Evolutionary conservation across 495 filamentous ascomycete genomes (phyloP).

Genomic region (Podospora comata): DNA sequence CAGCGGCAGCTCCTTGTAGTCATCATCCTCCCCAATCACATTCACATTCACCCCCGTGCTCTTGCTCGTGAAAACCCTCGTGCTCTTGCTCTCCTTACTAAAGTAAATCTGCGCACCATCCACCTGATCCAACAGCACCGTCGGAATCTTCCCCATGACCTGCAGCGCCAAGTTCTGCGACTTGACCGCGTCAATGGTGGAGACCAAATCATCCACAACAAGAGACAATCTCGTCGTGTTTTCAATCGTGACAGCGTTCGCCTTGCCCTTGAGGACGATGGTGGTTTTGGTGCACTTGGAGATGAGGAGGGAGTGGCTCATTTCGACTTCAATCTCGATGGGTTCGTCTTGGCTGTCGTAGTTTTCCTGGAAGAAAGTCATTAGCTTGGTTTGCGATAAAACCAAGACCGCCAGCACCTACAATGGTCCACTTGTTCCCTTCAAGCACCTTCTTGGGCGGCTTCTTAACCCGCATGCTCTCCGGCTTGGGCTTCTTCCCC

Average conservation of each 20-base stretch:
- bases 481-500: slow-evolving; percentile 88
- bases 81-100: slow-evolving; percentile 66
- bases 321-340: slow-evolving; percentile 71
- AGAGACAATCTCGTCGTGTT: slow-evolving; percentile 81
- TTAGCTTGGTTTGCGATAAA: too few relatives aligned
- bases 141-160: slow-evolving; percentile 78
- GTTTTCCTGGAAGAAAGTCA: slow-evolving; percentile 61
- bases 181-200: slow-evolving; percentile 90
- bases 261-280: slow-evolving; percentile 84
- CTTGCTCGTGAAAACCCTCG: slow-evolving; percentile 87
- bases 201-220: slow-evolving; percentile 85
- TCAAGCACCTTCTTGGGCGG: slow-evolving; percentile 88
- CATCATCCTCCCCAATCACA: slow-evolving; percentile 65
- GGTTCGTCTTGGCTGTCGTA: slow-evolving; percentile 72
- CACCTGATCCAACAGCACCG: slow-evolving; percentile 85
- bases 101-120: slow-evolving; percentile 88
- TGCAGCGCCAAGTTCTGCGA: slow-evolving; percentile 88
- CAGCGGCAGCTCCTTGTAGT: slow-evolving; percentile 79
- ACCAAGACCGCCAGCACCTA: slow-evolving; percentile 29
- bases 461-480: slow-evolving; percentile 90
- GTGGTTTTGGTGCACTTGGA: slow-evolving; percentile 86
- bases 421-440: slow-evolving; percentile 91
- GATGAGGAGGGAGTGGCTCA: slow-evolving; percentile 89
- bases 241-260: slow-evolving; percentile 90
- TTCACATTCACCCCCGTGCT: slow-evolving; percentile 80